phyloP scores from a whole-genome alignment of 768 basidiomycete genomes.

The Steccherinum ochraceum region DNA sequence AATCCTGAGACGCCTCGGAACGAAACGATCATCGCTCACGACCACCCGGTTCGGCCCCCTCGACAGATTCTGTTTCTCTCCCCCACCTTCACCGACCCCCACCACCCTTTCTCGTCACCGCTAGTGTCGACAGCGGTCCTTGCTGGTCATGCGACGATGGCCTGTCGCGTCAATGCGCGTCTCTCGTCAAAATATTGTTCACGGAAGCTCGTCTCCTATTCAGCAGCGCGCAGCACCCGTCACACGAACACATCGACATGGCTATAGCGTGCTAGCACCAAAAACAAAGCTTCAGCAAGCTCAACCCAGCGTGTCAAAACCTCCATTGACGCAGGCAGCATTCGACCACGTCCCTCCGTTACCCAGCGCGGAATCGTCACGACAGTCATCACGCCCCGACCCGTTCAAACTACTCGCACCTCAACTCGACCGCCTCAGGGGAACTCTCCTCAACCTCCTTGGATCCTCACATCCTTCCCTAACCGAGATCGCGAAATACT shows the following conservation, averaged over 20 bases:
- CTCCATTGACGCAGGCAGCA: neutral
- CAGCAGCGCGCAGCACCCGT: constrained; percentile 13
- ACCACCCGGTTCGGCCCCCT: constrained; percentile 4
- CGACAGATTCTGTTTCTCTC: neutral
- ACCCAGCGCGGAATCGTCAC: constrained; percentile 2
- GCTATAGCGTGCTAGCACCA: constrained; percentile 16
- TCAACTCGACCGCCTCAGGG: constrained; percentile 67
- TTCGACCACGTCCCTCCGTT: constrained; percentile 2
- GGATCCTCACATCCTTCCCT: constrained; percentile 88
- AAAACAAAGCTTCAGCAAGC: neutral
- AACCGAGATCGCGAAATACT: constrained; percentile 84
- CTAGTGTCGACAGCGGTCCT: constrained; percentile 14
- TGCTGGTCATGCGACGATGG: constrained; percentile 27
- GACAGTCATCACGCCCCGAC: constrained; percentile 35
- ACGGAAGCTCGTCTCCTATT: constrained; percentile 1
- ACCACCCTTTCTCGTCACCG: constrained; percentile 1
- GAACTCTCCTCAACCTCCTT: constrained; percentile 68
- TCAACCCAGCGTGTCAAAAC: neutral
- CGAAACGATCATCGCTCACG: constrained; percentile 1
- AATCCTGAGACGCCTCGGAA: constrained; percentile 6
- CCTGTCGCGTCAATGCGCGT: constrained; percentile 19
- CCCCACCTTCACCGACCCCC: constrained; percentile 4
- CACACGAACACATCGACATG: constrained; percentile 17
- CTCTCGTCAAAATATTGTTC: constrained; percentile 5
- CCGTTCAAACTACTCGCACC: constrained; percentile 65